Evolutionary conservation across 2,329 filamentous ascomycete genomes (phyloP), one percentile per base, ranked within the genome.

Genomic region (Pyricularia grisea): DNA sequence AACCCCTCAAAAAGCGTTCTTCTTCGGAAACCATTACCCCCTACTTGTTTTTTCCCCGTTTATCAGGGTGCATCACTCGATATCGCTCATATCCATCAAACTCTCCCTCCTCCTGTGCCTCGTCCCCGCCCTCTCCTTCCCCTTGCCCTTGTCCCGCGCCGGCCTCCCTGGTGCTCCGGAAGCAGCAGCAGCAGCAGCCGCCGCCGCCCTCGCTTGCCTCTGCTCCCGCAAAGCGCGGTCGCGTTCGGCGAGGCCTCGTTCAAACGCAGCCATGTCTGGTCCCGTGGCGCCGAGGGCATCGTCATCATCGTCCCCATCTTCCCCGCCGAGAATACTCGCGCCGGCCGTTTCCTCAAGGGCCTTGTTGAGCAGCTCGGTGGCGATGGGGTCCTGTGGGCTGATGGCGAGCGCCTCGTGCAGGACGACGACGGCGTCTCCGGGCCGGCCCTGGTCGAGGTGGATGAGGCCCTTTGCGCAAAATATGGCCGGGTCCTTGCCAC

Each of bases 391-490:
- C 78, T 95, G 92, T 0, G 92, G 90, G 42, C 87, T 86, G 27
- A 94, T 88, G 0, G 92, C 90, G 20, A 95, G 83, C 1, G 92
- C 92, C 78, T 97, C 92, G 73, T 98, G 95, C 30, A 98, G 82
- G 2, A 92, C 88, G 11, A 90, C 84, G 4, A 95, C 89, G 0
- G 94, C 94, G 65, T 96, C 91, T 74, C 91, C 90, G 0, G 88
- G 87, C 67, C 87, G 84, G 20, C 87, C 88, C 73, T 93, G 83
- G 74, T 97, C 93, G 73, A 98, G 85, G 68, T 94, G 84, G 14
- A 97, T 90, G 20, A 98, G 82, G 0, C 92, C 94, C 74, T 97
- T 94, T 12, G 93, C 90, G 66, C 88, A 87, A 76, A 97, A 95
- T 2, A 95, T 87, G 33, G 88, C 85, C 0, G 91, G 85, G 72